Conservation (phyloP, 805 yeast genomes). For the Spencermartinsiella europaea region DNA sequence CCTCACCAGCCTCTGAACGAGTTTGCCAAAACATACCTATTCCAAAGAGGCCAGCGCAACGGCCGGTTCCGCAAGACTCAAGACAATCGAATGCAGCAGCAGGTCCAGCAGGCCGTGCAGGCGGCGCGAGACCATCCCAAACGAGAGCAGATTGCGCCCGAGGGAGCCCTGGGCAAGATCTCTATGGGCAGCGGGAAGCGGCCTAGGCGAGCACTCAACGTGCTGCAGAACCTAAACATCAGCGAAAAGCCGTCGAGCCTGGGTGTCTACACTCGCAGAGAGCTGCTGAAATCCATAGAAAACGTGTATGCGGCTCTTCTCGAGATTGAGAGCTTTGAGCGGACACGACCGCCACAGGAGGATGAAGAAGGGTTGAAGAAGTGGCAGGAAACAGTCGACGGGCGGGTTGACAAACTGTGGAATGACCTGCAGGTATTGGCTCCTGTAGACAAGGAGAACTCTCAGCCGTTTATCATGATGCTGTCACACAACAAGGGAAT, state of each 20-base stretch:
- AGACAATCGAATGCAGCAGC: slow-evolving; percentile 95
- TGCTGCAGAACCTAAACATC: slow-evolving; percentile 18
- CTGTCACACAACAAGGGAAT: slow-evolving; percentile 81
- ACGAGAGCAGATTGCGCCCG: slow-evolving; percentile 60
- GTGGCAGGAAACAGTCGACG: slow-evolving; percentile 32
- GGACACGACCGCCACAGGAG: slow-evolving; percentile 44
- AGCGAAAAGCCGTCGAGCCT: slow-evolving; percentile 7
- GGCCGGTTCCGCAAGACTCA: slow-evolving; percentile 26
- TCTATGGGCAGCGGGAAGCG: slow-evolving; percentile 73
- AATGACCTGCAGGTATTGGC: slow-evolving; percentile 70
- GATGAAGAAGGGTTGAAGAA: slow-evolving; percentile 25
- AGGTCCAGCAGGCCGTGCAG: slow-evolving; percentile 92
- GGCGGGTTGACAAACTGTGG: slow-evolving; percentile 51
- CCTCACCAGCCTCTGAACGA: slow-evolving; percentile 57
- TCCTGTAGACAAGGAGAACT: slow-evolving; percentile 47
- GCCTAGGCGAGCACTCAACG: slow-evolving; percentile 79
- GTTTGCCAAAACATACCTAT: slow-evolving; percentile 89
- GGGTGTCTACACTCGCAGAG: slow-evolving; percentile 34
- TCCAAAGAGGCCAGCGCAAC: slow-evolving; percentile 80
- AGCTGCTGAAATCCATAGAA: slow-evolving; percentile 67
- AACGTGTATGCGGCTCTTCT: slow-evolving; percentile 70
- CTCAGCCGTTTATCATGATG: slow-evolving; percentile 78
- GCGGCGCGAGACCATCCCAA: slow-evolving; percentile 81
- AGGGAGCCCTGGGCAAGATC: slow-evolving; percentile 87
- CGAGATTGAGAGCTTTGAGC: slow-evolving; percentile 69